Evolutionary conservation across 2,329 filamentous ascomycete genomes (phyloP).

Genomic region (Pseudogymnoascus sp.): DNA sequence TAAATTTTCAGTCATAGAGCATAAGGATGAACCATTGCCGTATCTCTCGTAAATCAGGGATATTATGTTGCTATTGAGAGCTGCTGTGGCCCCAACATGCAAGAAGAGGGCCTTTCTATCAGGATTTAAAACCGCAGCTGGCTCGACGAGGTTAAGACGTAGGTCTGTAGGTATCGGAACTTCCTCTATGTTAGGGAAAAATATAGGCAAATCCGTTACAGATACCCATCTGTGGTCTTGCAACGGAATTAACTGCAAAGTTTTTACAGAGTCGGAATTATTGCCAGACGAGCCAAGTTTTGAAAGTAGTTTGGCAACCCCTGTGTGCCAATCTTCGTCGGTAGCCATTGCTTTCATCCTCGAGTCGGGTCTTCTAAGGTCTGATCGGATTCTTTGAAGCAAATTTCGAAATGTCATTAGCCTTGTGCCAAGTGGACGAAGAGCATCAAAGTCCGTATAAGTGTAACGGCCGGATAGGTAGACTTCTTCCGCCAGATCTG

Average conservation of each 20-base stretch:
- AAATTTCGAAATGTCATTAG: background rate
- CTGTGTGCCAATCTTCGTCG: conserved; percentile 13
- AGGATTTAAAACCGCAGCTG: conserved; percentile 8
- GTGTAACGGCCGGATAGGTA: conserved; percentile 10
- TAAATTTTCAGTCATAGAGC: background rate
- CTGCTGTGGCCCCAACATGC: conserved; percentile 12
- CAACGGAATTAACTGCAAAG: background rate
- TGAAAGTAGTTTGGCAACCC: conserved; percentile 10
- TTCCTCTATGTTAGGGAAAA: conserved; percentile 11
- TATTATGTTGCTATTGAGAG: conserved; percentile 4
- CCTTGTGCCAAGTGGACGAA: background rate
- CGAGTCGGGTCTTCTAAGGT: background rate
- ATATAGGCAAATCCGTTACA: conserved; percentile 10
- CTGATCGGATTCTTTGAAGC: background rate
- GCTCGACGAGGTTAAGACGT: conserved; percentile 12
- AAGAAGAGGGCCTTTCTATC: conserved; percentile 13
- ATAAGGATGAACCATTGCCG: background rate
- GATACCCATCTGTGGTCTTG: conserved; percentile 12
- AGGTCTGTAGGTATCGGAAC: conserved; percentile 16
- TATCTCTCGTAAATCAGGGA: conserved; percentile 4
- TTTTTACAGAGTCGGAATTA: background rate
- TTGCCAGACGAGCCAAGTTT: conserved; percentile 2
- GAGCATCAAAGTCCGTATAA: background rate
- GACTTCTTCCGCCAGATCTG: conserved; percentile 9
- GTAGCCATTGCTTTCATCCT: background rate